phyloP scores from a whole-genome alignment of 371 early-diverging fungal genomes.

The Globomyces sp. region DNA sequence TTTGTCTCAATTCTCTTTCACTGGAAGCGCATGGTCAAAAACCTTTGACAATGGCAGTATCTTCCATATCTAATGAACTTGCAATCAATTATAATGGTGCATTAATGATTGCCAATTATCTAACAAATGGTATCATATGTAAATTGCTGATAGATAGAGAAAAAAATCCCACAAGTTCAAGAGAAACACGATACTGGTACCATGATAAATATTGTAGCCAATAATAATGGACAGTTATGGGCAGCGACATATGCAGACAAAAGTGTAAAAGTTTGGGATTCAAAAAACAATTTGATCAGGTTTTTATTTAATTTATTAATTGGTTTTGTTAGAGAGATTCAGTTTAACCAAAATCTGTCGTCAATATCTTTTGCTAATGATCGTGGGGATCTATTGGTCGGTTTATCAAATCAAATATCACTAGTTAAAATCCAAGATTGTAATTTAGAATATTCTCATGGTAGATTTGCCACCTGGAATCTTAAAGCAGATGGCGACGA shows the following conservation, averaged over 20 bases:
- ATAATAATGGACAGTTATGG: slow-evolving; percentile 22
- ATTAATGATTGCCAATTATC: slow-evolving; percentile 13
- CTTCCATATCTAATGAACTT: slow-evolving; percentile 11
- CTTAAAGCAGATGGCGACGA: slow-evolving; percentile 17
- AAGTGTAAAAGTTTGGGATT: slow-evolving; percentile 51
- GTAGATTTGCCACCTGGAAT: slow-evolving; percentile 21
- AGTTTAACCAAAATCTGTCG: slow-evolving; percentile 36
- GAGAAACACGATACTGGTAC: slow-evolving; percentile 2
- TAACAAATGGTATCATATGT: neutral
- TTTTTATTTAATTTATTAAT: neutral
- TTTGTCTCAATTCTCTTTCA: neutral
- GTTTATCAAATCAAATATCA: slow-evolving; percentile 39
- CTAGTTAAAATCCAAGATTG: slow-evolving; percentile 46
- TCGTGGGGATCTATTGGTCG: slow-evolving; percentile 47
- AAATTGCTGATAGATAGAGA: neutral
- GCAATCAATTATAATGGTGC: slow-evolving; percentile 27
- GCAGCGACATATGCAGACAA: slow-evolving; percentile 44
- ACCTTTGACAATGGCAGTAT: neutral
- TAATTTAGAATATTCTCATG: neutral
- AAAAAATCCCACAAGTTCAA: neutral
- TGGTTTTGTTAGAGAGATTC: slow-evolving; percentile 31
- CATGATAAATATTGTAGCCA: slow-evolving; percentile 2
- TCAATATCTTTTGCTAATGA: slow-evolving; percentile 40
- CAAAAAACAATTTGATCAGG: slow-evolving; percentile 19
- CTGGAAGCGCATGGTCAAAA: neutral